phyloP scores from a whole-genome alignment of 2,329 filamentous ascomycete genomes.

The Emydomyces testavorans region DNA sequence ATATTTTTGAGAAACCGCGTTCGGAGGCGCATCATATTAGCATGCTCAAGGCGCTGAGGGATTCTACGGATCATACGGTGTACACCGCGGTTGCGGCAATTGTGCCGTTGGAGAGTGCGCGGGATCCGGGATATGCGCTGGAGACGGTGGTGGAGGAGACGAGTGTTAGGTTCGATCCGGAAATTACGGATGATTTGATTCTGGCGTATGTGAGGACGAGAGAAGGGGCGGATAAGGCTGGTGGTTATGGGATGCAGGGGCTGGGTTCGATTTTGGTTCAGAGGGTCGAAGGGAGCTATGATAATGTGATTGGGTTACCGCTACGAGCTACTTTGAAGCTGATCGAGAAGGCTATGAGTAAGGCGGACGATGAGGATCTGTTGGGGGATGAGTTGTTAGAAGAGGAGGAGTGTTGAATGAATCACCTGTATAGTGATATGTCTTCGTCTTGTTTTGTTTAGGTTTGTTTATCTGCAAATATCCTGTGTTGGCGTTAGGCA shows the following conservation, averaged over 20 bases:
- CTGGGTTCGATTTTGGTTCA: conserved; percentile 78
- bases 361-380: conserved; percentile 54
- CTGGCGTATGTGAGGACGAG: conserved; percentile 57
- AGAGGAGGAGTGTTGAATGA: conserved; percentile 29
- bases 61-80: conserved; percentile 66
- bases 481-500: not conserved
- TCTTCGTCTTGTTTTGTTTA: not conserved
- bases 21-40: conserved; percentile 67
- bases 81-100: conserved; percentile 78
- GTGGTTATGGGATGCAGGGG: conserved; percentile 89
- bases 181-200: conserved; percentile 69
- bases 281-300: conserved; percentile 74
- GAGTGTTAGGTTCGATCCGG: conserved; percentile 69
- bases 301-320: conserved; percentile 90
- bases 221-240: conserved; percentile 91
- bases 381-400: conserved; percentile 33
- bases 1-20: conserved; percentile 82
- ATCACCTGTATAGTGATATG: too few relatives aligned
- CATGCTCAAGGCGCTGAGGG: conserved; percentile 73
- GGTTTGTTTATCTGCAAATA: not conserved
- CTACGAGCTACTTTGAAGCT: conserved; percentile 64
- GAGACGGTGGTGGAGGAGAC: conserved; percentile 82
- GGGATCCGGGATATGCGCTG: conserved; percentile 74
- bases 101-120: conserved; percentile 65
- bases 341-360: conserved; percentile 77